Base-by-base conservation (phyloP, 2,329 filamentous ascomycete species). In the Mycosphaerella sp. region DNA sequence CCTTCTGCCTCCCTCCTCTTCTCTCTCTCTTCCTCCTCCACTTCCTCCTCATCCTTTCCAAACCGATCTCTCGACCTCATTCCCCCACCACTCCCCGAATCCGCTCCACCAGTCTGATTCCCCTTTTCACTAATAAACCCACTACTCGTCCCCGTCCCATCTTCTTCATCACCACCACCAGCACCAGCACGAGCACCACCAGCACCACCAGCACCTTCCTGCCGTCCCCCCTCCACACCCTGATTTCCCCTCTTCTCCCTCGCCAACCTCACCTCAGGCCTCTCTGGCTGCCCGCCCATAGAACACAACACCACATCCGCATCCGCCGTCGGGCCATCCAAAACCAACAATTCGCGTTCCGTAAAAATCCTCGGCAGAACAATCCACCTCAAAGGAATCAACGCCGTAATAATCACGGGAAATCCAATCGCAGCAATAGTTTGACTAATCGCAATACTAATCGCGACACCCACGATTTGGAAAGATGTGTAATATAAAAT, bases 401-500 rank as follows among this genome's bases (percentile, higher is more conserved):
- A 70, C 3, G 76, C 65, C 14, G 80, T 71, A 55, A 83, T 81
- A 48, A 82, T 73, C 11, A 83, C 73, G 0, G 80, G 80, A 57
- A 83, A 83, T 0, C 78, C 78, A 59, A 83, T 80, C 0, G 79
- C 80, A 0, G 77, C 80, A 23, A 82, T 77, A 0, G 80, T 83
- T 64, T 82, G 78, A 2, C 79, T 80, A 49, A 83, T 78, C 0
- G 78, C 80, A 10, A 83, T 79, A 2, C 76, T 79, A 6, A 75
- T 74, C 0, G 73, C 74, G 17, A 82, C 79, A 1, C 74, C 76
- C 2, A 78, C 41, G 1, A 78, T 61, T 61, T 83, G 78, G 17
- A 79, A 73, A 10, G 67, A 72, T 1, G 81, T 72, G 60, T 78
- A 83, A 2, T 73, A 70, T 56, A 71, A 64, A 26, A 82, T 76